phyloP scores from a whole-genome alignment of 2,329 filamentous ascomycete species.

The Trichoderma breve region DNA sequence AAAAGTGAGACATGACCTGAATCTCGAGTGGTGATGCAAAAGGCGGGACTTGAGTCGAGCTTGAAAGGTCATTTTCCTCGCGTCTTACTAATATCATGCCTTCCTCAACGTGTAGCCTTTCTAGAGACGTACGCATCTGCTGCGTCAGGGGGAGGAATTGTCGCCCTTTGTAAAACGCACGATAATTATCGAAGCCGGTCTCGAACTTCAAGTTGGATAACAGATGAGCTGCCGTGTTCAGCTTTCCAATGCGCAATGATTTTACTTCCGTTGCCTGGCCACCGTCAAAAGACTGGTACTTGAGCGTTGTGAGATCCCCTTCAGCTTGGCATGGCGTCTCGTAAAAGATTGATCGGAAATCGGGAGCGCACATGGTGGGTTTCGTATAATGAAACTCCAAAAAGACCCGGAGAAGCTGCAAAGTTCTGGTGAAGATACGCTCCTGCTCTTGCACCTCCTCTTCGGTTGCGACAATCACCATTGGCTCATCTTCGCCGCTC shows the following conservation, averaged over 20 bases:
- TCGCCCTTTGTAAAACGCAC: constrained; percentile 67
- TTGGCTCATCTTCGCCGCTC: constrained; percentile 50
- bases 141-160: constrained; percentile 60
- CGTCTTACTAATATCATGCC: constrained; percentile 66
- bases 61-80: constrained; percentile 47
- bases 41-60: constrained; percentile 45
- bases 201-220: constrained; percentile 63
- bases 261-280: constrained; percentile 58
- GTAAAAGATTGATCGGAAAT: constrained; percentile 53
- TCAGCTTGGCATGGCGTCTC: constrained; percentile 51
- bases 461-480: constrained; percentile 50
- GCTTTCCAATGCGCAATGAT: constrained; percentile 62
- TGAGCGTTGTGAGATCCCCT: constrained; percentile 65
- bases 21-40: constrained; percentile 66
- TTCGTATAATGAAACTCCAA: constrained; percentile 63
- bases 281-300: constrained; percentile 72
- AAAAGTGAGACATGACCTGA: constrained; percentile 78
- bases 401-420: constrained; percentile 67
- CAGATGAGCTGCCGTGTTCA: constrained; percentile 69
- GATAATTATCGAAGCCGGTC: constrained; percentile 75
- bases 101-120: constrained; percentile 64
- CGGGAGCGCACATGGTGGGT: constrained; percentile 58
- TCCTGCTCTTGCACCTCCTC: constrained; percentile 50
- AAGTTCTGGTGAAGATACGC: constrained; percentile 64
- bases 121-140: constrained; percentile 60